These are phyloP conservation scores for Fusarium burgessii DNA, from an alignment of 2,329 filamentous ascomycete species.

Conservation along the genomic window DNA sequence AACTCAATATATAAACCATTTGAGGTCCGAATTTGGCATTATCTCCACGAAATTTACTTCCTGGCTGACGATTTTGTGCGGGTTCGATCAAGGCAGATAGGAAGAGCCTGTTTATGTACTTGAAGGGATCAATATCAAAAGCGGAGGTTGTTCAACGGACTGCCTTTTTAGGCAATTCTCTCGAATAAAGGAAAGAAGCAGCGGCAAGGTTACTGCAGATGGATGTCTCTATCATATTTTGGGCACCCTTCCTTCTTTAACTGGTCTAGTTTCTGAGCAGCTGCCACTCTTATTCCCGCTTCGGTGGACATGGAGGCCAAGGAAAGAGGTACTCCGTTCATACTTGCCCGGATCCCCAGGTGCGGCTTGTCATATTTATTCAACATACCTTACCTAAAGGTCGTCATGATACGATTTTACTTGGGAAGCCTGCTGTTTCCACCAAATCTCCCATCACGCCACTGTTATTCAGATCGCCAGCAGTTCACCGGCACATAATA, in stretches of 20 bases:
- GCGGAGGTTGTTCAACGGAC: conserved; percentile 14
- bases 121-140: background rate
- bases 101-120: background rate
- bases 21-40: background rate
- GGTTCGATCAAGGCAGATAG: background rate
- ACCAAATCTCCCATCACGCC: background rate
- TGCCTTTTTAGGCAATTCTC: conserved; percentile 33
- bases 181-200: conserved; percentile 26
- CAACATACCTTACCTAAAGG: background rate
- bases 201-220: conserved; percentile 1
- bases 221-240: background rate
- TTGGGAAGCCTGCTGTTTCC: conserved; percentile 8
- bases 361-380: background rate
- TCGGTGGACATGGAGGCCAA: background rate
- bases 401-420: conserved; percentile 32
- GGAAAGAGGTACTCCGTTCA: background rate
- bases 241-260: conserved; percentile 4
- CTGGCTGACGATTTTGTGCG: background rate
- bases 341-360: background rate
- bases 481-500: background rate
- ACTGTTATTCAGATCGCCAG: background rate
- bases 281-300: conserved; percentile 10
- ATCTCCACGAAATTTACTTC: background rate
- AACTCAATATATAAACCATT: conserved; percentile 4
- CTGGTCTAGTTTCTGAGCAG: background rate